Conservation (phyloP, 1,139 yeast species). For the Yamadazyma oceani region DNA sequence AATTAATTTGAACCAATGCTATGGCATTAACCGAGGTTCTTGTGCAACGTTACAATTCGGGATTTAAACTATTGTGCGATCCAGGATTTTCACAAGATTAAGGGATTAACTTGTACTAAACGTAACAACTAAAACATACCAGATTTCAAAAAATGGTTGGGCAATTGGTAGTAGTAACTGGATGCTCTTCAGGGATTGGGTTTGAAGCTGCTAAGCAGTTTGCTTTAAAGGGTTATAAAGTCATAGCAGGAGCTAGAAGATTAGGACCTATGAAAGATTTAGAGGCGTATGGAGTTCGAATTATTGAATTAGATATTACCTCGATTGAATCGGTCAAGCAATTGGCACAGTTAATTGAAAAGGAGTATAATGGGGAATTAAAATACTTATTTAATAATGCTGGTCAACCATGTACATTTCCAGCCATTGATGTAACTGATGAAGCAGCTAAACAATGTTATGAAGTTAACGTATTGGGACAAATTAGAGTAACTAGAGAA, state of each 20-base stretch:
- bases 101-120: background rate
- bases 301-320: conserved; percentile 43
- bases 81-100: too few species aligned
- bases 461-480: conserved; percentile 71
- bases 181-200: conserved; percentile 84
- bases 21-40: too few species aligned
- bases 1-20: background rate
- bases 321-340: conserved; percentile 47
- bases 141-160: background rate
- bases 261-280: conserved; percentile 60
- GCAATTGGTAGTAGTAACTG: conserved; percentile 59
- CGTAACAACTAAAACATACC: background rate
- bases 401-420: conserved; percentile 64
- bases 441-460: conserved; percentile 55
- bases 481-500: conserved; percentile 62
- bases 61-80: too few species aligned
- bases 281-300: conserved; percentile 33
- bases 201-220: conserved; percentile 64
- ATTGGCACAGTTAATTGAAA: conserved; percentile 41
- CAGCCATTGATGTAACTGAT: conserved; percentile 67
- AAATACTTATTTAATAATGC: conserved; percentile 67
- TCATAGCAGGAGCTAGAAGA: conserved; percentile 66
- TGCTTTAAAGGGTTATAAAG: conserved; percentile 61
- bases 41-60: too few species aligned
- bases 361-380: conserved; percentile 41